Evolutionary conservation across 345 rosid genomes (phyloP).

Genomic region (Moringa oleifera): DNA sequence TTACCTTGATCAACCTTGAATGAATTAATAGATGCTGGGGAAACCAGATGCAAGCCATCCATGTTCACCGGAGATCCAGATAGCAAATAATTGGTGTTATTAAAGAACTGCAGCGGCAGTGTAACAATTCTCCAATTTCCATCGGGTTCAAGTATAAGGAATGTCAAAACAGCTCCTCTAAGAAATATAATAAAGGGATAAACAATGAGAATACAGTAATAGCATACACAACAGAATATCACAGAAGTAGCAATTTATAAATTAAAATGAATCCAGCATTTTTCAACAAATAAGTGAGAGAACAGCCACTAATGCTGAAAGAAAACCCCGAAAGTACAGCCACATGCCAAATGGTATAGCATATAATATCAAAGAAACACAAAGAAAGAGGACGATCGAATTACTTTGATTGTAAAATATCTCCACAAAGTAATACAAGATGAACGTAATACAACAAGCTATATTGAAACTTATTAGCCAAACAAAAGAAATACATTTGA

Average conservation of each 20-base stretch:
- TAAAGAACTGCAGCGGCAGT: conserved; percentile 25
- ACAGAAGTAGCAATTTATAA: no score
- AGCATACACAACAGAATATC: not conserved
- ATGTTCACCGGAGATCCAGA: conserved; percentile 25
- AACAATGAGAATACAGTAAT: not conserved
- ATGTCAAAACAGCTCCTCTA: conserved; percentile 27
- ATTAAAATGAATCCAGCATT: no score
- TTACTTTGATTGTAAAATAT: no score
- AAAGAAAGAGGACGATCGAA: no score
- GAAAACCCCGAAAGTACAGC: no score
- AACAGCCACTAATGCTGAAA: no score
- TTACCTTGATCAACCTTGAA: conserved; percentile 19
- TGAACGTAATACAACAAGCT: not conserved
- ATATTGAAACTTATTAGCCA: not conserved
- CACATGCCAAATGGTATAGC: no score
- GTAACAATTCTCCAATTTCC: conserved; percentile 32
- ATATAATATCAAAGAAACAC: no score
- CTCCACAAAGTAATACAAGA: not conserved
- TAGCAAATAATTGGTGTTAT: conserved; percentile 21
- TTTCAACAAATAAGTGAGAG: no score
- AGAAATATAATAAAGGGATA: conserved; percentile 1
- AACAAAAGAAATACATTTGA: not conserved
- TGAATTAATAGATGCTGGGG: conserved; percentile 22
- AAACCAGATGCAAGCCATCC: conserved; percentile 27
- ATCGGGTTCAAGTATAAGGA: conserved; percentile 27